phyloP scores from a whole-genome alignment of 2,329 filamentous ascomycete genomes.

The Ophiocordyceps camponoti-rufipedis region DNA sequence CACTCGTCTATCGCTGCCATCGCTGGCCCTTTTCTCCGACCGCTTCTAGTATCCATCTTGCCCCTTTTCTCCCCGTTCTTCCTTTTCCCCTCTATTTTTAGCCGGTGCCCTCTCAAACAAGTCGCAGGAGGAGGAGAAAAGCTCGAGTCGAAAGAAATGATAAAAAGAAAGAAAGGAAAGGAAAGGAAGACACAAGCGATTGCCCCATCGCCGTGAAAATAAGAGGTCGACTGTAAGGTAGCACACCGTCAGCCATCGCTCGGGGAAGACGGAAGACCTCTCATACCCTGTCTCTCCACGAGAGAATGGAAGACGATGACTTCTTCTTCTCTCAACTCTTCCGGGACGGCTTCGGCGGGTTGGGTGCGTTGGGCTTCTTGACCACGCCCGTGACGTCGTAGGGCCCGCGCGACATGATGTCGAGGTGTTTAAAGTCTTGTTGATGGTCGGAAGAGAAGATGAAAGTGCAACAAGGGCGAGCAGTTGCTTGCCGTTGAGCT shows the following conservation, averaged over 20 bases:
- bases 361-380: constrained; percentile 15
- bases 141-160: no score
- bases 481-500: neutral
- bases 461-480: no score
- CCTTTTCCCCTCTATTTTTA: neutral
- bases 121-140: neutral
- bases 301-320: neutral
- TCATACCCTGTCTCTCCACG: neutral
- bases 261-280: neutral
- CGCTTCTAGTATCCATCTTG: neutral
- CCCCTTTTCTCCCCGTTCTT: neutral
- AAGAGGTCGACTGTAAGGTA: neutral
- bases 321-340: neutral
- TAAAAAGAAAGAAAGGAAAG: neutral
- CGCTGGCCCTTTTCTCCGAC: no score
- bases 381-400: constrained; percentile 19
- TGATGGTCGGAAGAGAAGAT: no score
- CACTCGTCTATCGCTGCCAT: no score
- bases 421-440: neutral
- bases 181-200: neutral
- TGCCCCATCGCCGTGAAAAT: neutral
- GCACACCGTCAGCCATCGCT: neutral
- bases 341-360: constrained; percentile 13
- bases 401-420: constrained; percentile 16
- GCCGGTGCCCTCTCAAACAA: neutral